A percentile compares a stretch with the other conserved stretches of the same genome.
Conservation (phyloP, 1,284 basidiomycete genomes). For the Apiotrichum veenhuisii region DNA sequence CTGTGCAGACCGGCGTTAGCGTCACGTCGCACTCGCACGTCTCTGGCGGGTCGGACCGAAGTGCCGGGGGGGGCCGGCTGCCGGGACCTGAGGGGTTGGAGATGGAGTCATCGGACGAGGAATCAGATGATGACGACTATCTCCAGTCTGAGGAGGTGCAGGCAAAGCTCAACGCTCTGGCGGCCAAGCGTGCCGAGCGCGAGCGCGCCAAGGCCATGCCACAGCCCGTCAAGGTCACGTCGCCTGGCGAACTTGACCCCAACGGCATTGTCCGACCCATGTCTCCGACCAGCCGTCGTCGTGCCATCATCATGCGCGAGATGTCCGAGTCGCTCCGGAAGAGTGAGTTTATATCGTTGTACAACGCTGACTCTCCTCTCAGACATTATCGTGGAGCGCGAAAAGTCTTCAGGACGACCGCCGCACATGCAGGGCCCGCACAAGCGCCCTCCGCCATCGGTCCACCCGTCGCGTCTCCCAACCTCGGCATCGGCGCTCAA, state of each 20-base stretch:
- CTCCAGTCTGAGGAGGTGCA: constrained; percentile 36
- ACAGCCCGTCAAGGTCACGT: constrained; percentile 3
- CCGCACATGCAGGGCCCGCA: constrained; percentile 11
- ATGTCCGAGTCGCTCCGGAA: constrained; percentile 44
- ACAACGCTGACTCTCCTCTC: not conserved
- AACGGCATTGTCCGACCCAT: constrained; percentile 33
- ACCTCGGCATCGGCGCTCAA: constrained; percentile 30
- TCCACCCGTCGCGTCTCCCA: constrained; percentile 26
- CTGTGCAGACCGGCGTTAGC: constrained; percentile 42
- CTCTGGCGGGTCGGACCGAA: constrained; percentile 12
- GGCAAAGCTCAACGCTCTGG: constrained; percentile 36
- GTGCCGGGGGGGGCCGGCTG: not conserved
- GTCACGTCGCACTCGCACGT: constrained; percentile 26
- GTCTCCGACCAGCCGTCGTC: constrained; percentile 37
- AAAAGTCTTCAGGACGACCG: constrained; percentile 36
- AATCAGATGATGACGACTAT: constrained; percentile 34
- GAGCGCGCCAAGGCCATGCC: not conserved
- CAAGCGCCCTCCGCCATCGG: constrained; percentile 29
- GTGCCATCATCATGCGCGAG: constrained; percentile 44
- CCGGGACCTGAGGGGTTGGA: constrained; percentile 22
- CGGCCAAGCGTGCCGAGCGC: constrained; percentile 28
- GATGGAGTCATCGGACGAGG: constrained; percentile 37
- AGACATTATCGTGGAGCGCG: constrained; percentile 45
- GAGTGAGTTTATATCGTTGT: constrained; percentile 29
- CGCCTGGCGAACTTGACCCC: constrained; percentile 21